Base-by-base conservation (phyloP, 106 monocot genomes). In the Acanthochlamys bracteata region DNA sequence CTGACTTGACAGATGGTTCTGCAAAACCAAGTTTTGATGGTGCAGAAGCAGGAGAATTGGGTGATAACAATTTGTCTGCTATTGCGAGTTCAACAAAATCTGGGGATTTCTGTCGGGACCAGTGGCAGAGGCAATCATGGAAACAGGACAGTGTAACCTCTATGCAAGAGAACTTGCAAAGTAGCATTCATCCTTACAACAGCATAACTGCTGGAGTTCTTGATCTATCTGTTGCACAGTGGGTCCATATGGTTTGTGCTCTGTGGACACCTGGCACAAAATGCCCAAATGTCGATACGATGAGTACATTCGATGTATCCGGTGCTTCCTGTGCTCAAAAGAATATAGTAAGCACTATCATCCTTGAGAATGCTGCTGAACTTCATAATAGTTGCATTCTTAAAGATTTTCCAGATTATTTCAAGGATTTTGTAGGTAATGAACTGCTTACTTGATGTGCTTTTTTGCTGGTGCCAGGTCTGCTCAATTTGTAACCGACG, bases 231-330 rank as follows among this genome's bases (percentile, higher is more conserved):
- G 25, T 71, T 71, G 71, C 42, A 25, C 93, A 94, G 63, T 94
- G 93, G 93, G 79, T 94, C 27, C 93, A 94, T 76, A 75, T 94
- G 83, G 89, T 94, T 75, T 94, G 93, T 79, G 89, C 89, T 25
- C 86, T 94, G 0, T 94, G 93, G 93, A 94, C 89, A 1, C 93
- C 93, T 71, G 89, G 93, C 57, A 94, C 93, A 66, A 63, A 81
- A 59, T 94, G 93, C 64, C 89, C 86, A 70, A 94, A 94, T 74
- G 86, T 86, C 20, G 74, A 74, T 74, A 94, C 89, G 43, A 94
- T 94, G 93, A 84, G 70, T 66, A 60, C 86, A 64, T 94, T 89
- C 77, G 93, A 94, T 82, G 83, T 94, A 4, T 94, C 81, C 52
- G 89, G 89, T 69, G 86, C 84, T 61, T 73, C 59, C 24, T 69